phyloP scores from a whole-genome alignment of 2,329 filamentous ascomycete species.

The Aspergillus alliaceus region DNA sequence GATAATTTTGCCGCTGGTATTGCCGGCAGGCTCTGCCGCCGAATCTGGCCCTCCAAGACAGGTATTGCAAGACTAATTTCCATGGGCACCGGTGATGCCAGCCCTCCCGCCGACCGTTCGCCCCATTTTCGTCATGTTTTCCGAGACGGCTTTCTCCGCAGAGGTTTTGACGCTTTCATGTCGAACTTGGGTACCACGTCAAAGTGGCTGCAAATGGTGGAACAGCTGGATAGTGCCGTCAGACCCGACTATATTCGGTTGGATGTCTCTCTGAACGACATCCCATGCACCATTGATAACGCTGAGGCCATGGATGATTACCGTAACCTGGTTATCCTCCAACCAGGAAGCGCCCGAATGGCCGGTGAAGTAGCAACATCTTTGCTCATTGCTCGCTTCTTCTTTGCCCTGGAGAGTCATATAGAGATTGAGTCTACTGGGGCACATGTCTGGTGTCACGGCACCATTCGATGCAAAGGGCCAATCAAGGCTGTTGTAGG shows the following conservation, averaged over 20 bases:
- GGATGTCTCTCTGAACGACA: slow-evolving; percentile 11
- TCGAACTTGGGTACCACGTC: slow-evolving; percentile 19
- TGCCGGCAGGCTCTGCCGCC: slow-evolving; percentile 7
- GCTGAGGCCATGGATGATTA: slow-evolving; percentile 20
- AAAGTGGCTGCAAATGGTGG: slow-evolving; percentile 16
- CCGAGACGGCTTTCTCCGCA: slow-evolving; percentile 19
- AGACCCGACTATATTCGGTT: slow-evolving; percentile 13
- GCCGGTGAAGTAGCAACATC: slow-evolving; percentile 3
- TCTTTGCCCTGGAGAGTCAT: slow-evolving; percentile 5
- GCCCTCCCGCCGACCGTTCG: slow-evolving; percentile 2
- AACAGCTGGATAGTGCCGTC: slow-evolving; percentile 3
- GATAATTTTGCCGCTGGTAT: slow-evolving; percentile 18
- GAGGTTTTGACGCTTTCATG: slow-evolving; percentile 22
- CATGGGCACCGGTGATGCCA: slow-evolving; percentile 14
- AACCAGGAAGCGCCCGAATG: slow-evolving; percentile 8
- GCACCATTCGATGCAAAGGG: slow-evolving; percentile 11
- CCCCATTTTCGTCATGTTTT: slow-evolving; percentile 23
- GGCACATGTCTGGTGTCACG: slow-evolving; percentile 1
- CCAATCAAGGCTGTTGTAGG: not conserved
- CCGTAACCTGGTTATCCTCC: slow-evolving; percentile 14
- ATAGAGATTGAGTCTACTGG: not conserved
- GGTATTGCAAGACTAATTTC: slow-evolving; percentile 16
- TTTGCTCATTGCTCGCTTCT: slow-evolving; percentile 12
- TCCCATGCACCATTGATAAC: slow-evolving; percentile 14
- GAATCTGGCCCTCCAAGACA: slow-evolving; percentile 17